Conservation (phyloP, 2,329 filamentous ascomycete genomes). For the Claviceps pazoutovae region DNA sequence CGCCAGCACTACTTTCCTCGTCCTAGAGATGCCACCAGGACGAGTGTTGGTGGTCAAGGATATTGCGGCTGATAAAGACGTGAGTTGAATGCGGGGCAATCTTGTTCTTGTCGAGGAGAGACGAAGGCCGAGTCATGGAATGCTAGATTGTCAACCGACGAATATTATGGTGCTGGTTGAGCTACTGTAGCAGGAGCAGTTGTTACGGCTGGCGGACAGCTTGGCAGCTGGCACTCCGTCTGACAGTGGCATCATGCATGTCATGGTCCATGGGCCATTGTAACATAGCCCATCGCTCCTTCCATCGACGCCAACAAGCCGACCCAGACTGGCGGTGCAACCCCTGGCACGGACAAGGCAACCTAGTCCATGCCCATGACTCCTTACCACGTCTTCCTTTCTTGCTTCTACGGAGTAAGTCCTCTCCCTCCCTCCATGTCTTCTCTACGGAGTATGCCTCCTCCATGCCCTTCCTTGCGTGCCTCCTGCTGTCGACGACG, state of each 20-base stretch:
- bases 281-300: not conserved
- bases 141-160: not conserved
- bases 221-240: too few relatives aligned
- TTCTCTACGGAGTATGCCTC: not conserved
- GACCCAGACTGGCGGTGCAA: not conserved
- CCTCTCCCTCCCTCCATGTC: not conserved
- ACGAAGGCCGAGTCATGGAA: not conserved
- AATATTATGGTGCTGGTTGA: too few relatives aligned
- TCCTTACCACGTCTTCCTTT: not conserved
- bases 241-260: too few relatives aligned
- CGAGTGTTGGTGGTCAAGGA: not conserved
- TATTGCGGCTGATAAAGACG: not conserved
- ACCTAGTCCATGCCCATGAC: not conserved
- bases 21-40: not conserved
- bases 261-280: too few relatives aligned
- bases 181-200: too few relatives aligned
- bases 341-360: not conserved
- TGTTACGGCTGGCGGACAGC: too few relatives aligned
- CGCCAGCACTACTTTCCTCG: not conserved
- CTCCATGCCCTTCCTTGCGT: not conserved
- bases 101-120: not conserved
- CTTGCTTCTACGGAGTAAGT: not conserved
- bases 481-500: not conserved
- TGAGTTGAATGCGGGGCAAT: not conserved
- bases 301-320: not conserved